Base-by-base conservation (phyloP, 129 eudicot species). In the Flaveria bidentis region DNA sequence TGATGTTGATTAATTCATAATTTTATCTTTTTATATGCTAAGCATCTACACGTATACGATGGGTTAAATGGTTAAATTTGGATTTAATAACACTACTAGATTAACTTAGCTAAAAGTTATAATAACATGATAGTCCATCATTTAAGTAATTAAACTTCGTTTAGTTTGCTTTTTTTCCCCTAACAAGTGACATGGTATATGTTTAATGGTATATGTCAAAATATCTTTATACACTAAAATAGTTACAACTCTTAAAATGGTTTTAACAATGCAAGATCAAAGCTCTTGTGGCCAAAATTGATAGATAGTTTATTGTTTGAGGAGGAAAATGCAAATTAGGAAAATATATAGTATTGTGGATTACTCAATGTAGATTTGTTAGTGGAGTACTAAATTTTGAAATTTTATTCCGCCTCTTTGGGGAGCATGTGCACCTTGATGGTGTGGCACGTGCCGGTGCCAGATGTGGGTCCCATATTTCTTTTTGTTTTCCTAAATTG, bases 371-470 rank as follows among this genome's bases (percentile, higher is more conserved):
- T 39, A 64, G 42, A 64, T 46, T 1, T 41, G 69, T 36, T 36
- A 36, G 41, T 36, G 41, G 70, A 14, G 44, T n/a, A 25, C 62
- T 57, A 9, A 80, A 84, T 71, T 72, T 84, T 80, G 82, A 80
- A 79, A 64, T 66, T 70, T 78, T 75, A 57, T 82, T 85, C 86
- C 86, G 86, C 88, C 69, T 82, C 26, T 61, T 78, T 75, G 74
- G 78, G 69, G 73, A 80, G 85, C 90, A 86, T 83, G 90, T 86
- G 90, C 85, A 74, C n/a, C 70, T 72, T 41, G 17, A 73, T 80
- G 78, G 81, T 52, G 23, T 41, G 78, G 79, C 90, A 86, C 87
- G 90, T 86, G 90, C 75, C 87, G 56, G 67, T 86, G 90, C 71
- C 81, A 83, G 78, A 69, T 61, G 39, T 72, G 41, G 52, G 73